Percentiles rank a stretch among this genome's conserved stretches.
These are phyloP conservation scores for Berberis vulgaris DNA, from an alignment of 164 flowering plant species.

Conservation along the genomic window DNA sequence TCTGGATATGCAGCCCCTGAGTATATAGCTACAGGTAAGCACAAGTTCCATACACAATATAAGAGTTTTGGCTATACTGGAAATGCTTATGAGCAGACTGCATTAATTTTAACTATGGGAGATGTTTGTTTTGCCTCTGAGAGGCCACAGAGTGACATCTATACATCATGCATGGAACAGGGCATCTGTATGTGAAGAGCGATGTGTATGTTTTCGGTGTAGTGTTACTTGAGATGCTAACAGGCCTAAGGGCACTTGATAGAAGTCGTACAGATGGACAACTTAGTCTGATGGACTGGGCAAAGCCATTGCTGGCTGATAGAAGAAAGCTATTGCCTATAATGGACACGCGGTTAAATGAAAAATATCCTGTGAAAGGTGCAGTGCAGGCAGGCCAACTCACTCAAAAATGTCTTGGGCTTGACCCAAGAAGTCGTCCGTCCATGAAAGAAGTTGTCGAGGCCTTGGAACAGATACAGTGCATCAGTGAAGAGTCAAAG, in stretches of 20 bases:
- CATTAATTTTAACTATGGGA: too few relatives aligned
- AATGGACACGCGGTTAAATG: slow-evolving; percentile 59
- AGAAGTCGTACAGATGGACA: slow-evolving; percentile 52
- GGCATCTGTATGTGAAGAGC: slow-evolving; percentile 83
- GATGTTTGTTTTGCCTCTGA: too few relatives aligned
- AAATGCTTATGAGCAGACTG: too few relatives aligned
- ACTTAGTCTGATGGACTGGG: slow-evolving; percentile 65
- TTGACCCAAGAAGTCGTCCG: slow-evolving; percentile 59
- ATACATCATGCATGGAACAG: slow-evolving; percentile 22
- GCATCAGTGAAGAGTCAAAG: slow-evolving; percentile 27
- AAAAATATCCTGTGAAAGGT: slow-evolving; percentile 48
- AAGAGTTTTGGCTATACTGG: too few relatives aligned
- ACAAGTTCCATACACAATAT: too few relatives aligned
- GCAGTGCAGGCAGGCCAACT: slow-evolving; percentile 53
- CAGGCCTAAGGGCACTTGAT: slow-evolving; percentile 67
- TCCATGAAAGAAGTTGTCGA: slow-evolving; percentile 71
- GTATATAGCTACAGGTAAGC: slow-evolving; percentile 78
- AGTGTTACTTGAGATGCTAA: slow-evolving; percentile 65
- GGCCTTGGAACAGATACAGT: slow-evolving; percentile 35
- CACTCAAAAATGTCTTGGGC: slow-evolving; percentile 43
- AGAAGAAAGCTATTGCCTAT: slow-evolving; percentile 37
- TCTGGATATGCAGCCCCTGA: slow-evolving; percentile 94
- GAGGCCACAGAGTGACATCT: background rate
- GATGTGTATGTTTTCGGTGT: slow-evolving; percentile 91
- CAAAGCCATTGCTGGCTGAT: slow-evolving; percentile 44